Base-by-base conservation (phyloP, 2,329 filamentous ascomycete genomes). In the Stagonosporopsis chrysanthemi region DNA sequence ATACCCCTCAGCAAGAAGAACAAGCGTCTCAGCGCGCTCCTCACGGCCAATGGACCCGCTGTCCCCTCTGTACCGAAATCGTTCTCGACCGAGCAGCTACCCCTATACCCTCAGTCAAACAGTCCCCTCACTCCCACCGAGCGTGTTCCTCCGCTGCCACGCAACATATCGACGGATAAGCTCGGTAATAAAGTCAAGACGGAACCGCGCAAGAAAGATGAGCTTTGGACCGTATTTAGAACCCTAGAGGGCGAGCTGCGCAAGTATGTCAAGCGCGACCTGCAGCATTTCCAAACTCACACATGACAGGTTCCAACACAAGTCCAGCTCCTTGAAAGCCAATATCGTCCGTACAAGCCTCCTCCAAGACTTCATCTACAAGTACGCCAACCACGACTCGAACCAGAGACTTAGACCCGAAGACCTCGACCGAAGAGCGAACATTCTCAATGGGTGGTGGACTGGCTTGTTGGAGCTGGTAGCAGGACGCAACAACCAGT, bases 391-490 rank as follows among this genome's bases (percentile, higher is more conserved):
- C 31, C 88, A 94, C 68, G 79, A 85, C 1, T 91, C 90, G 8
- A 89, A 86, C 66, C 81, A 81, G 61, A 80, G 75, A 15, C 80
- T 97, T 42, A 81, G 85, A n/a, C 83, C 91, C 2, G 91, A 96
- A 77, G 91, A 96, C 72, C 77, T 97, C 41, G 92, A 97, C 68
- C 85, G 90, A 33, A 85, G 93, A 58, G 85, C 90, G 2, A 87
- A 87, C 41, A 91, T 96, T 44, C 79, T 97, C 56, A 91, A 95
- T 73, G 93, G 91, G 71, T 97, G 93, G 93, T 97, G 93, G 93
- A 88, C 83, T 40, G 88, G 86, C 1, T 80, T 97, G 36, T 78
- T 97, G 53, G 92, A 95, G 58, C 87, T 96, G 81, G 84, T 97
- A 23, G 88, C 92, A 63, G 90, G 89, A 29, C 84, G 85, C 60